Base-by-base conservation (phyloP, 345 rosid genomes). In the Brassica rapa region DNA sequence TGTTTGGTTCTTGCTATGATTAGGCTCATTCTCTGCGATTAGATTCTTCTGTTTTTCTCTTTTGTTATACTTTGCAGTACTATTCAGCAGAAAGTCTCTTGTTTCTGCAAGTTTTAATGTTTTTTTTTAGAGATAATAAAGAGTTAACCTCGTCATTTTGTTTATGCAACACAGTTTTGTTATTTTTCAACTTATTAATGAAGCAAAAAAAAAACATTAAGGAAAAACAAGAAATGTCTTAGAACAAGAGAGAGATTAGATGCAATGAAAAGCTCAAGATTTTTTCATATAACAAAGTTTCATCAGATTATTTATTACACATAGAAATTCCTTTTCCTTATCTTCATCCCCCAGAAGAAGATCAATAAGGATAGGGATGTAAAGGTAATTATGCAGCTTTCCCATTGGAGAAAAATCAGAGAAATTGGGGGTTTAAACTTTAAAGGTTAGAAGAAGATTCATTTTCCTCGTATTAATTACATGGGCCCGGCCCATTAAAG, bases 291-390 rank as follows among this genome's bases (percentile, higher is more conserved):
- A 41, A 41, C 49, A 41, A 41, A 41, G 49, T 41, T 41, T 41
- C 49, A 41, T 10, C 46, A 39, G 46, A 39, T 39, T 51, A 23
- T 60, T 87, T 92, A 93, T 98, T 95, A 92, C 91, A 43, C 97
- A 94, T 79, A 92, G 80, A 15, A 89, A 80, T 73, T 94, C 97
- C 78, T 79, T 94, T 7, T 93, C 98, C 80, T 93, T 94, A 46
- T 91, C 94, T 83, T 94, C 98, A 81, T 94, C 97, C 12, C 96
- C 90, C 21, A 19, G 21, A 25, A 88, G 72, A 65, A 88, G 75
- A 46, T 92, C 93, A 11, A 90, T 90, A 56, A 92, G 77, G 72
- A 75, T 85, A 8, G 91, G 79, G 12, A 90, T 66, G n/a, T 89
- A 92, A 2, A 92, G 87, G 82, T 92, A 92, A 82, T 94, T 41